Base-by-base conservation (phyloP, 1,139 yeast species). In the Lodderomyces pseudojiufengensis region DNA sequence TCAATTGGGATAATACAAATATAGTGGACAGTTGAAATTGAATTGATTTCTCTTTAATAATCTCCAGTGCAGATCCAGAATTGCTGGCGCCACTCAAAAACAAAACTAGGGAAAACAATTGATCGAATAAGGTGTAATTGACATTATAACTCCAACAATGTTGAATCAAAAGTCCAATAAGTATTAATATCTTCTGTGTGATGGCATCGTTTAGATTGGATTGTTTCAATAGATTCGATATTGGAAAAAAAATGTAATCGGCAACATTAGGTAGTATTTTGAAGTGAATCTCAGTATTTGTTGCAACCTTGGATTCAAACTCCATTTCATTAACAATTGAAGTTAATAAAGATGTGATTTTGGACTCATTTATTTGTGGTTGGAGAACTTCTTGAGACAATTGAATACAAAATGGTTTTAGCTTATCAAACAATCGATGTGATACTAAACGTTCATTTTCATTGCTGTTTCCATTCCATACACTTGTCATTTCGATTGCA, bases 221-320 rank as follows among this genome's bases (percentile, higher is more conserved):
- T 27, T 55, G 61, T 41, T 63, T 62, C 23, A 69, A 44, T 26
- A 67, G 41, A 29, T 49, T 52, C 2, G 73, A 59, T 11, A 69
- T 37, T 1, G 75, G 75, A 37, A 58, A 66, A 45, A 69, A 69
- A 3, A 69, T 50, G 40, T 69, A 69, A 47, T 69, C 74, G 0
- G 72, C 73, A 13, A 69, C 40, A 20, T 57, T 63, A 5, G 59
- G 47, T 2, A 66, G 49, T 7, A 65, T 37, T 7, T 46, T 35
- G 38, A 62, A 65, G 3, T 49, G 41, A 8, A 39, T 13, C 11
- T 4, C 11, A n/a, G 14, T 32, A 0, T 37, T 32, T 1, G 33
- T 25, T 30, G 54, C 35, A 7, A 40, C 41, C 6, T 41, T 32
- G 27, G 46, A 38, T 36, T 61, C 63, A 3, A 33, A 24, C 2